Evolutionary conservation across 1,139 yeast genomes (phyloP).

Genomic region (Starmera stellimalicola): DNA sequence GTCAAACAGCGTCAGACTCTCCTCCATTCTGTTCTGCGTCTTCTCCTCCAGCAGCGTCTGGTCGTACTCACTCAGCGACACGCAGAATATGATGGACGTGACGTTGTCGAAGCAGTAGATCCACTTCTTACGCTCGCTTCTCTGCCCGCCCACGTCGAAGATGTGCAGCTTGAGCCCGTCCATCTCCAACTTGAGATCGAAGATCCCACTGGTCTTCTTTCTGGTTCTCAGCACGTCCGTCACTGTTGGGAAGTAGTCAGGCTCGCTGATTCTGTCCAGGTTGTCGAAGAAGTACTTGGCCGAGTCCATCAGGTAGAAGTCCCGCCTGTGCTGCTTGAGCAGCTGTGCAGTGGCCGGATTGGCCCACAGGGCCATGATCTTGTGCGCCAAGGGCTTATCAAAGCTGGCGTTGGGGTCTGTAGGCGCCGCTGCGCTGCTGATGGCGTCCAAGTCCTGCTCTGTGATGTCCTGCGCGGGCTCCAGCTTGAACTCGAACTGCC

Average conservation of each 20-base stretch:
- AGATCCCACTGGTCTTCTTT: conserved; percentile 88
- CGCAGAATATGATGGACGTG: conserved; percentile 81
- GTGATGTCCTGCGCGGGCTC: conserved; percentile 19
- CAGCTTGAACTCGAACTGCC: conserved; percentile 18
- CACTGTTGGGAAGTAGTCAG: conserved; percentile 60
- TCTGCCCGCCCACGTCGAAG: conserved; percentile 91
- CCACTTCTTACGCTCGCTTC: conserved; percentile 92
- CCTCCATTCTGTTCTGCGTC: conserved; percentile 74
- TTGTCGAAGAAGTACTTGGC: conserved; percentile 73
- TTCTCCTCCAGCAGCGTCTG: conserved; percentile 77
- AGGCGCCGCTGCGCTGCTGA: conserved; percentile 25
- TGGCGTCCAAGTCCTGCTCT: conserved; percentile 35
- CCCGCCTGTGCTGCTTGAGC: conserved; percentile 52
- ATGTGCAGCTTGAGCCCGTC: conserved; percentile 70
- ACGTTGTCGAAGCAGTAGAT: conserved; percentile 93
- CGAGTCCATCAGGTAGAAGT: conserved; percentile 81
- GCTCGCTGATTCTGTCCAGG: conserved; percentile 49
- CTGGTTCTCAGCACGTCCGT: conserved; percentile 80
- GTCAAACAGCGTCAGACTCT: conserved; percentile 76
- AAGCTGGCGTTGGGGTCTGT: conserved; percentile 39
- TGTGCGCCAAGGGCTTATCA: conserved; percentile 34
- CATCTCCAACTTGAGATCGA: conserved; percentile 72
- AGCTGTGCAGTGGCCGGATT: conserved; percentile 51
- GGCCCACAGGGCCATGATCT: conserved; percentile 43
- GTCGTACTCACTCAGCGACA: conserved; percentile 83